These are phyloP conservation scores for Ophiostoma pallidulum DNA, from an alignment of 2,329 filamentous ascomycete genomes.

Conservation along the genomic window DNA sequence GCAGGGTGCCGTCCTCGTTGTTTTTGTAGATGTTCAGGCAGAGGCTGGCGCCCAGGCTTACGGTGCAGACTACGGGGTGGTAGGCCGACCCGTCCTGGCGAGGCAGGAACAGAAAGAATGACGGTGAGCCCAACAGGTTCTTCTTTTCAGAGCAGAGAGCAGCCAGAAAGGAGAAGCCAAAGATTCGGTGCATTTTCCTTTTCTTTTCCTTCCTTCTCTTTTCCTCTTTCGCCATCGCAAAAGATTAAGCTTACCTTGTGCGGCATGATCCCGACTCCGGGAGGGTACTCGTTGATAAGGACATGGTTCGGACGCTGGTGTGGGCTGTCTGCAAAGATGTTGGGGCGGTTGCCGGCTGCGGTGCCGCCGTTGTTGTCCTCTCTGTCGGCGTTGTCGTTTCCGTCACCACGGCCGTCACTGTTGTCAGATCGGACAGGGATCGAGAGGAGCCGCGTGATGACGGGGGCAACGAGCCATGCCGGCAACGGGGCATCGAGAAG, in stretches of 20 bases:
- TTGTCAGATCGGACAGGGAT: constrained; percentile 28
- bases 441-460: constrained; percentile 53
- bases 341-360: no score
- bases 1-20: constrained; percentile 50
- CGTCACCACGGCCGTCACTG: not conserved
- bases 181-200: no score
- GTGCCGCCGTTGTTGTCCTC: no score
- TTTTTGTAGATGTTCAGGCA: constrained; percentile 68
- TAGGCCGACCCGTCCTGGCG: constrained; percentile 70
- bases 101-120: not conserved
- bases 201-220: not conserved
- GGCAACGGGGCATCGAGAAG: constrained; percentile 69
- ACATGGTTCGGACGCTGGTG: constrained; percentile 80
- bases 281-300: constrained; percentile 82
- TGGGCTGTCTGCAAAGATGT: constrained; percentile 55
- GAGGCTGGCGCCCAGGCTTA: constrained; percentile 70
- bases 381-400: constrained; percentile 17
- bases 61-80: constrained; percentile 77
- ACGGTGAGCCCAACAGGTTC: constrained; percentile 6
- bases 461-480: constrained; percentile 60
- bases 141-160: no score
- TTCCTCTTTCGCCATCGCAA: no score
- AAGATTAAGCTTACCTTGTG: constrained; percentile 52
- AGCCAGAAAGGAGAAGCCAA: no score
- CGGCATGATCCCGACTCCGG: constrained; percentile 90